These are phyloP conservation scores for Cordyceps cateniannulata DNA, from an alignment of 2,329 filamentous ascomycete species.

Conservation along the genomic window DNA sequence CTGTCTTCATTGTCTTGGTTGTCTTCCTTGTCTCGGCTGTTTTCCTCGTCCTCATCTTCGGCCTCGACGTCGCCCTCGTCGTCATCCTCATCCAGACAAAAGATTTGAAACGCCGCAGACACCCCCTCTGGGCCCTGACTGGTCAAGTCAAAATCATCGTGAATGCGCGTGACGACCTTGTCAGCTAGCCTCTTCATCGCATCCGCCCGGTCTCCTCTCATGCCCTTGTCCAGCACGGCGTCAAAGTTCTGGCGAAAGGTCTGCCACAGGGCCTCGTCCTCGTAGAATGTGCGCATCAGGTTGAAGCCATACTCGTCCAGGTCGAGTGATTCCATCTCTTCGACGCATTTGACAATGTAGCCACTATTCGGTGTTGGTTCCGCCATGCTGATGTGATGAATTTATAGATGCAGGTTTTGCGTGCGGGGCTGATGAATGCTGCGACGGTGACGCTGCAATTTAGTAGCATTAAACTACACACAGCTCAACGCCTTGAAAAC, in stretches of 20 bases:
- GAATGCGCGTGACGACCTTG: background rate
- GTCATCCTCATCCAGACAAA: background rate
- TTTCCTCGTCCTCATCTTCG: background rate
- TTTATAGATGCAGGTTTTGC: background rate
- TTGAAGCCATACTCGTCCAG: constrained; percentile 3
- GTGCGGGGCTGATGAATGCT: background rate
- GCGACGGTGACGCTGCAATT: background rate
- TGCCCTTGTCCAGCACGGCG: background rate
- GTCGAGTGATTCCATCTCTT: background rate
- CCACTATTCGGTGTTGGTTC: background rate
- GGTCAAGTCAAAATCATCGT: background rate
- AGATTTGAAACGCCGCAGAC: background rate
- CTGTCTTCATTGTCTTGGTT: background rate
- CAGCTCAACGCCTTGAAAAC: too few species aligned
- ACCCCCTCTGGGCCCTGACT: background rate
- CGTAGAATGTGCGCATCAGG: background rate
- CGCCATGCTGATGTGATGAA: background rate
- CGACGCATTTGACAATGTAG: background rate
- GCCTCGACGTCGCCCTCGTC: background rate
- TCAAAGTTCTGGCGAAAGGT: background rate
- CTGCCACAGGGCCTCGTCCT: background rate
- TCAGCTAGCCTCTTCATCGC: background rate
- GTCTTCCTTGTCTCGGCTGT: background rate
- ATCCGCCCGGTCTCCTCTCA: background rate
- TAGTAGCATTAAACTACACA: too few species aligned